Evolutionary conservation across 495 filamentous ascomycete species (phyloP).

Genomic region (Penicillium silybi): DNA sequence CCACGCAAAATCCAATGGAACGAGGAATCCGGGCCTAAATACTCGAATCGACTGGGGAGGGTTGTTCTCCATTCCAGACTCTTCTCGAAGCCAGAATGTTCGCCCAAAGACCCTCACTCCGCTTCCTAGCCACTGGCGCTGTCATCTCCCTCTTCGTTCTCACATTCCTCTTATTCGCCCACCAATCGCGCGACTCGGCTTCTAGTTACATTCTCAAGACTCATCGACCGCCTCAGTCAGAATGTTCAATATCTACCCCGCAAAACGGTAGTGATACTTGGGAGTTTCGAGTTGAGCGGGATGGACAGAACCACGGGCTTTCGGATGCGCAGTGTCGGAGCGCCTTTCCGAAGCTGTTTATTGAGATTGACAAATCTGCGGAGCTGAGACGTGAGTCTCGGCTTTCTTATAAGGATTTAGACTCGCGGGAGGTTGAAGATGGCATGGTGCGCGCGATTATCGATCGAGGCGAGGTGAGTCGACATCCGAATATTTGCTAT

Average conservation of each 20-base stretch:
- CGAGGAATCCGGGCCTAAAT: not conserved
- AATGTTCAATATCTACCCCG: constrained; percentile 3
- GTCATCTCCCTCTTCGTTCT: constrained; percentile 24
- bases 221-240: not conserved
- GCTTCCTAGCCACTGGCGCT: constrained; percentile 32
- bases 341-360: constrained; percentile 46
- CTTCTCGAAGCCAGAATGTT: constrained; percentile 15
- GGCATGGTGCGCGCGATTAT: constrained; percentile 42
- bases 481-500: not conserved
- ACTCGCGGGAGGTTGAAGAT: constrained; percentile 26
- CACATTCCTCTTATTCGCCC: constrained; percentile 29
- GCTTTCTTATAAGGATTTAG: constrained; percentile 33
- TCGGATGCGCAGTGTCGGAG: constrained; percentile 36
- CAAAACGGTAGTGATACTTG: constrained; percentile 16
- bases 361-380: constrained; percentile 39
- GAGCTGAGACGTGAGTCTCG: constrained; percentile 8
- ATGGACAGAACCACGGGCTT: constrained; percentile 38
- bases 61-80: not conserved
- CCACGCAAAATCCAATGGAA: not conserved
- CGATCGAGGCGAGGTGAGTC: constrained; percentile 36
- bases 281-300: constrained; percentile 31
- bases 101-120: constrained; percentile 28
- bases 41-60: not conserved
- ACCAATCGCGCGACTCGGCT: constrained; percentile 13
- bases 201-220: constrained; percentile 25